These are phyloP conservation scores for thale cress (Arabidopsis thaliana) DNA, from an alignment of 345 rosid species.

Conservation along the genomic window DNA sequence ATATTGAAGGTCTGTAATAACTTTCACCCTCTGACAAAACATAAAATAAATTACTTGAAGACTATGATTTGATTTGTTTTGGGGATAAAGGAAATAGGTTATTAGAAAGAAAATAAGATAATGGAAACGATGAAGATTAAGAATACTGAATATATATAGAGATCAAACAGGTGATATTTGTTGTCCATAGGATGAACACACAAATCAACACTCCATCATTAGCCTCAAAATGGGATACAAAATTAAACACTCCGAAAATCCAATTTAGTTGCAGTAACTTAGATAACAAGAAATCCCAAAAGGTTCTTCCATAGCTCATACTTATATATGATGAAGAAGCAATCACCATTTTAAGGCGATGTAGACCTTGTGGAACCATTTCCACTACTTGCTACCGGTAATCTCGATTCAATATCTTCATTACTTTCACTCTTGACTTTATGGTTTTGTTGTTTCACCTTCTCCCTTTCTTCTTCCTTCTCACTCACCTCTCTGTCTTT, in stretches of 20 bases:
- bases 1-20: not conserved
- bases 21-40: not conserved
- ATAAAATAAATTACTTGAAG: no score
- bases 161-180: conserved; percentile 1
- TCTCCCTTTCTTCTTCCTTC: conserved; percentile 23
- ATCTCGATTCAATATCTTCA: conserved; percentile 45
- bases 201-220: conserved; percentile 6
- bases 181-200: conserved; percentile 9
- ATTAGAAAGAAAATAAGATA: not conserved
- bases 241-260: conserved; percentile 19
- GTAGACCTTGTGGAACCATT: conserved; percentile 26
- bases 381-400: conserved; percentile 26
- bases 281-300: conserved; percentile 25
- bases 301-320: conserved; percentile 14
- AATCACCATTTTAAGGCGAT: conserved; percentile 21
- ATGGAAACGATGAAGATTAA: not conserved
- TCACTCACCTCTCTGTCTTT: conserved; percentile 64
- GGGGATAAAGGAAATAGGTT: not conserved
- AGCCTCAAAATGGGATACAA: conserved; percentile 34
- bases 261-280: conserved; percentile 20
- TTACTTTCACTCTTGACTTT: conserved; percentile 17
- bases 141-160: not conserved
- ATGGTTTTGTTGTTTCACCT: conserved; percentile 15
- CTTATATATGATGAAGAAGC: conserved; percentile 14
- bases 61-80: not conserved